Evolutionary conservation across 257 asterid genomes (phyloP), one percentile per base, ranked within the genome.

Genomic region (Sherardia arvensis): DNA sequence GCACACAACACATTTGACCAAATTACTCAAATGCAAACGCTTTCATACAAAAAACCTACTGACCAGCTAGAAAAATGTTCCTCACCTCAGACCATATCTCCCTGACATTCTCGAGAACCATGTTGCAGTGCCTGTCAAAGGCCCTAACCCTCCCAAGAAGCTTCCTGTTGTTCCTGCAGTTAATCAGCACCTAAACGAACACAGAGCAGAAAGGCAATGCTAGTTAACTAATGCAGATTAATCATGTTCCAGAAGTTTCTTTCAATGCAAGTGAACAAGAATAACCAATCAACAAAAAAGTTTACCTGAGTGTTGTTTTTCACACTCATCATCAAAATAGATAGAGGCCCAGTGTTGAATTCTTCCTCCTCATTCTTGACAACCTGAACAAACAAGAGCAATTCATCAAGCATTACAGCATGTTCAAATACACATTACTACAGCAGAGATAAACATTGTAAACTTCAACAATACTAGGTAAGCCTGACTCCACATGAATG

Each of bases 261-360:
- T 10, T 38, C 51, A 3, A 43, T 43, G 23, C 17, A 28, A n/a
- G 21, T 15, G n/a, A 30, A 4, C 23, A 47, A 18, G 8, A 11
- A 38, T 9, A 14, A 53, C 25, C 14, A 61, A 21, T 28, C 26
- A 61, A 22, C 34, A 38, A 11, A 11, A 38, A 33, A 38, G 4
- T 43, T 9, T 73, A 81, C 86, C 86, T 81, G 86, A 7, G 87
- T 81, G 69, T 81, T 81, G 61, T 81, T 81, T 51, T 77, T 81
- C 23, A 81, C 87, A 71, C 87, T 81, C 87, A 81, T 71, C 84
- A 76, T 78, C 67, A 81, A 76, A 54, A 91, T 81, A 66, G 96
- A 88, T 23, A 91, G 92, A 28, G 98, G 98, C 29, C 98, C 98
- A 1, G 98, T 91, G 81, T 83, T 91, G 83, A 91, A 91, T 79